Base-by-base conservation (phyloP, 306 rosid genomes). In the Cicer judaicum region DNA sequence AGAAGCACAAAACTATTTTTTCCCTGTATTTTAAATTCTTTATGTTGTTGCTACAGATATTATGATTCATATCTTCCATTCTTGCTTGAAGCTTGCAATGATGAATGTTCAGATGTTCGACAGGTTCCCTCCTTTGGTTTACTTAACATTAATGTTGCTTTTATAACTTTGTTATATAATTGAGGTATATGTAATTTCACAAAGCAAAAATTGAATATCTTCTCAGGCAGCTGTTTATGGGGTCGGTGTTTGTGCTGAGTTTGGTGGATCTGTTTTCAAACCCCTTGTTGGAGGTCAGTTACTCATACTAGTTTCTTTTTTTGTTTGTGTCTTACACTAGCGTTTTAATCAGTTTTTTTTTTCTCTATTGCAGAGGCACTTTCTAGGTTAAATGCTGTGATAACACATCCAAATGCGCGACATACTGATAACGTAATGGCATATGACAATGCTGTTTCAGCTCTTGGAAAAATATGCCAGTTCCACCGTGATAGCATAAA, bases 171-270 rank as follows among this genome's bases (percentile, higher is more conserved):
- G 19, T 44, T 70, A 49, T 29, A 9, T 67, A 49, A 34, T 77
- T 59, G 46, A 7, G 55, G 38, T 44, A 72, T 59, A 59, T 14
- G 48, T 72, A 42, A 8, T 61, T 59, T 60, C 70, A 59, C 61
- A 19, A 47, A 44, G 73, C 59, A 24, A 61, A 74, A 39, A 44
- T 57, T 3, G n/a, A 44, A 68, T 75, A 40, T 63, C 59, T 61
- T 80, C 82, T 70, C 93, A 95, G 98, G 99, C 99, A 24, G 98
- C 99, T 64, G 97, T 95, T 64, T 95, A 92, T 87, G 99, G 99
- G 72, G 88, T 95, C 60, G 99, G 99, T 73, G 97, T 92, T 29
- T 95, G 99, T 83, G 93, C 96, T 0, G 99, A 92, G 87, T 95
- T 85, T 84, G 99, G 99, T 42, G 97, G 98, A 81, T 74, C 91